Evolutionary conservation across 1,284 basidiomycete species (phyloP), one percentile per base, ranked within the genome.

Genomic region (Ganoderma lucidum): DNA sequence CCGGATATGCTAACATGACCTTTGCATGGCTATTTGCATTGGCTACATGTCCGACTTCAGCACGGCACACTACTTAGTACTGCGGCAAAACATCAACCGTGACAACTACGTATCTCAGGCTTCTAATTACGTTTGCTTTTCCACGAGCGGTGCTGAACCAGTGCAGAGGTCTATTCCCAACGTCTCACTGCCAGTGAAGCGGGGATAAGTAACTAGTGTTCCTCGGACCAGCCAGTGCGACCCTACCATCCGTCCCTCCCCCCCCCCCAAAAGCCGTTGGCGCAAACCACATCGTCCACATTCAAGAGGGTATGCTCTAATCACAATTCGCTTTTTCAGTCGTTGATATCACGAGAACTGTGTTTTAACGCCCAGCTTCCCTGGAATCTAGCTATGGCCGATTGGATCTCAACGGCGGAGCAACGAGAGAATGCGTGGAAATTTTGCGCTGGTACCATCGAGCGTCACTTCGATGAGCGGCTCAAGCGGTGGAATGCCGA

Each of bases 401-500:
- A 8, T 35, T 59, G 59, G 55, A 45, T 69, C 10, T 71, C 71
- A 3, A 67, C 71, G 1, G 6, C 58, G 1, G 62, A 62, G 45
- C 67, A 70, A 42, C 66, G 64, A 9, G 68, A 68, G 19, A 62
- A 70, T 6, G 69, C 71, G n/a, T 66, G 68, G 66, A 68, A 61
- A 32, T 68, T 70, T 17, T 70, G 68, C 51, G 66, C 71, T 8
- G 45, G 55, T 9, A 64, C 69, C 3, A 56, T 72, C n/a, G 65
- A 70, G 44, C 67, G 61, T 4, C 64, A 70, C 56, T 65, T 65
- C 51, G 71, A 72, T 30, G 69, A 72, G 42, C 48, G 42, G 32
- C 53, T 71, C 9, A 71, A 69, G 41, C 35, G 67, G 39, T 73
- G 71, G 70, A 70, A 70, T 23, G 68, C 63, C 0, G 69, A 73